Base-by-base conservation (phyloP, 2,329 filamentous ascomycete genomes). In the Huntiella abstrusa region DNA sequence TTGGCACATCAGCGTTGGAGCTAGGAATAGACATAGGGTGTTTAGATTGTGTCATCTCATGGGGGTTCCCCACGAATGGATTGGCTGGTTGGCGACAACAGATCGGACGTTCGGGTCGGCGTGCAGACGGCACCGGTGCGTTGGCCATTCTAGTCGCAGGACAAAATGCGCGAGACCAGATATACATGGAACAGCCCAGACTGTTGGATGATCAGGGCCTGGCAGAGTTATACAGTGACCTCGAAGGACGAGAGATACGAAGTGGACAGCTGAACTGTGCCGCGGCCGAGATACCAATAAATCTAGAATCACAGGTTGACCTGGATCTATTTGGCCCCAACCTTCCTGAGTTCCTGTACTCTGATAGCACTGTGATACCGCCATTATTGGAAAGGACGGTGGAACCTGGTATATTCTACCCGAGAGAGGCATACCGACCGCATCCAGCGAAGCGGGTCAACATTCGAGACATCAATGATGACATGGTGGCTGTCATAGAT, bases 211-310 rank as follows among this genome's bases (percentile, higher is more conserved):
- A 83, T 0, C 84, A 84, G 55, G 86, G 87, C 0, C 94, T 95
- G 53, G 83, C 79, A 53, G 82, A 85, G 58, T 66, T 96, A 2
- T 86, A 91, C 56, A 82, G 96, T 4, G 91, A 98, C 57, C 65
- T 98, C n/a, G 71, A 80, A 40, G 96, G 95, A 53, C 77, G 94
- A 66, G 73, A 96, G 3, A 80, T 95, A 4, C 68, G 91, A 0
- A 91, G 96, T 65, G 88, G 87, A 0, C 91, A 98, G 56, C 69
- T 98, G 5, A 91, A 98, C 60, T 98, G 91, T 56, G 91, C 91
- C 1, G 91, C 91, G 2, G 82, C 83, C 55, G 91, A 98, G 58
- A 87, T 95, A 79, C 88, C 91, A 0, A 83, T 98, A 49, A 73
- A 74, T n/a, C 74, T 84, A 0, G 71, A 71, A 17, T 73, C 83